These are phyloP conservation scores for Glycine latifolia DNA, from an alignment of 306 rosid species.

Conservation along the genomic window DNA sequence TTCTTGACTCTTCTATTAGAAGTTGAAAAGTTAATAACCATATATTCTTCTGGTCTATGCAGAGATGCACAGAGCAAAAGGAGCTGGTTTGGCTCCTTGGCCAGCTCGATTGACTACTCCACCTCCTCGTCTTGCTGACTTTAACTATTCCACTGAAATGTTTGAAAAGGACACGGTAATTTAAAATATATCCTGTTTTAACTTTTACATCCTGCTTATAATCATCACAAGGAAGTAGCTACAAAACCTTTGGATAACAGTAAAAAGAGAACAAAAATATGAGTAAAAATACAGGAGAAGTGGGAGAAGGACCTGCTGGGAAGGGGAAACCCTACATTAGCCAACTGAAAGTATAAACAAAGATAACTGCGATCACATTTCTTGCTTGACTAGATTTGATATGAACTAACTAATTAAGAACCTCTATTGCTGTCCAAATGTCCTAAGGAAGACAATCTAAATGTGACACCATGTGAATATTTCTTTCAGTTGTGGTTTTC, in stretches of 20 bases:
- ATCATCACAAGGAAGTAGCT: constrained; percentile 19
- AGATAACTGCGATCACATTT: constrained; percentile 4
- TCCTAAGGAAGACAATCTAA: constrained; percentile 21
- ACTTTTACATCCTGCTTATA: constrained; percentile 13
- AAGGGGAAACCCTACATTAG: constrained; percentile 23
- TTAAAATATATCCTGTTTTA: constrained; percentile 30
- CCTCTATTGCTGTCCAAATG: neutral
- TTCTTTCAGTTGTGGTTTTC: neutral
- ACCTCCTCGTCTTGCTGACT: constrained; percentile 92
- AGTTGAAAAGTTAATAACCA: constrained; percentile 48
- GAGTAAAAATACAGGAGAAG: neutral
- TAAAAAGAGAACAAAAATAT: constrained; percentile 23
- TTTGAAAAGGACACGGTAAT: constrained; percentile 82
- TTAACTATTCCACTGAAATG: constrained; percentile 73
- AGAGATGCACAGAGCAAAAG: constrained; percentile 78
- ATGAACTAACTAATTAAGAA: neutral
- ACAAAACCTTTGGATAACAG: constrained; percentile 17
- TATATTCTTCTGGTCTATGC: constrained; percentile 50
- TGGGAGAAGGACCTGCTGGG: constrained; percentile 22
- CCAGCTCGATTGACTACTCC: constrained; percentile 83
- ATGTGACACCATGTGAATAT: constrained; percentile 13
- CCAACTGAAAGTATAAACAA: constrained; percentile 15
- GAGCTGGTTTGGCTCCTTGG: constrained; percentile 90
- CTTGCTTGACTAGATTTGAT: constrained; percentile 4
- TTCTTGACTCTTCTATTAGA: constrained; percentile 34